phyloP scores from a whole-genome alignment of 139 green algal genomes.

The Chlorella sp. region DNA sequence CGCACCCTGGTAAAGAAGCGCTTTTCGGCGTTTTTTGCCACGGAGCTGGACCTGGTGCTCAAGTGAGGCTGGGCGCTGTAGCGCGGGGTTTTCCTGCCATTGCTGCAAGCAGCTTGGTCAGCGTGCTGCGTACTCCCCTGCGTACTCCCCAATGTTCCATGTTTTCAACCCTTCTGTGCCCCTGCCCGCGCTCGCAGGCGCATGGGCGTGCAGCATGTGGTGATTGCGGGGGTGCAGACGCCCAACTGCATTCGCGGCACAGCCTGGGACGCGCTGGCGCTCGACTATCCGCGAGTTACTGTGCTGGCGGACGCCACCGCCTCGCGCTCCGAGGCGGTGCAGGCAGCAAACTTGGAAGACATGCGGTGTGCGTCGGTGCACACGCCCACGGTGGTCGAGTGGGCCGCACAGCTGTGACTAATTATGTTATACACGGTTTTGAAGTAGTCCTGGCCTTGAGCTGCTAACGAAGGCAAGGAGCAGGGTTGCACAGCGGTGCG shows the following conservation, averaged over 20 bases:
- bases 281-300: slow-evolving; percentile 65
- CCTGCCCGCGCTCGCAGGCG: background rate
- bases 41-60: slow-evolving; percentile 69
- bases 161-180: background rate
- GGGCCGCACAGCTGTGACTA: slow-evolving; percentile 20
- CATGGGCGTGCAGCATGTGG: slow-evolving; percentile 32
- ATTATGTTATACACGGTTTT: no score
- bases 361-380: slow-evolving; percentile 21
- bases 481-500: no score
- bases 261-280: slow-evolving; percentile 70
- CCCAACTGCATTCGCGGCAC: slow-evolving; percentile 84
- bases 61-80: slow-evolving; percentile 11
- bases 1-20: slow-evolving; percentile 70
- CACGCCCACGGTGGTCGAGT: slow-evolving; percentile 36
- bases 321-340: slow-evolving; percentile 54
- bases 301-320: slow-evolving; percentile 73
- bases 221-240: slow-evolving; percentile 70
- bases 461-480: no score
- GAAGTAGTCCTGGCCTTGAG: no score
- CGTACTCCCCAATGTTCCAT: background rate
- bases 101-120: background rate
- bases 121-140: background rate
- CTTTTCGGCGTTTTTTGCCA: slow-evolving; percentile 71
- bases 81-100: background rate
- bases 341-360: slow-evolving; percentile 64